Evolutionary conservation across 176 grass and related monocot species (phyloP), one percentile per base, ranked within the genome.

Genomic region (Hordeum marinum): DNA sequence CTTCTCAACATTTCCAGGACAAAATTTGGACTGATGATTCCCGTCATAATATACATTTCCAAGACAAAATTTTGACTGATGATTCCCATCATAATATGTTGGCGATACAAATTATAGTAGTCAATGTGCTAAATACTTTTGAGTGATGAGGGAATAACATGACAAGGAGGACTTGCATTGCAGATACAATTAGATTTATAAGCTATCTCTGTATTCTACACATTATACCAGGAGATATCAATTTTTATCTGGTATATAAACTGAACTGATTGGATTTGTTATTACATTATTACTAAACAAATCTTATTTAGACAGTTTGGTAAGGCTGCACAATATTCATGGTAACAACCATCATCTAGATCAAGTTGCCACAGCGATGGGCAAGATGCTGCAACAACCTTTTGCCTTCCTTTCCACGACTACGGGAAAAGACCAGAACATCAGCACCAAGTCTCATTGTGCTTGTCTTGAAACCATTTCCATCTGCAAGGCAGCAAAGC

Each of bases 401-500:
- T 88, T 84, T 92, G 40, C 90, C 90, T 35, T 81, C 68, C 83
- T 92, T 94, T 66, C 78, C 88, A 76, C 21, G 42, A 87, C 90
- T 92, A 84, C 96, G 86, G 37, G 96, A 99, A 60, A 99, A 96
- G 21, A 99, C 96, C 68, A 99, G 94, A 42, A 89, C 96, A 87
- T 95, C 96, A 75, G 96, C 96, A 36, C 96, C 96, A 83, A 98
- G 89, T 91, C 96, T 93, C 96, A 98, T 95, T 76, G 93, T 98
- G 80, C 96, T 98, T 23, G 96, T 98, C 83, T 98, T 98, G 65
- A 98, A 98, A 89, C 96, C 96, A 94, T 98, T 98, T 73, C 96
- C 96, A 89, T 98, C 96, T 98, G 73, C 15, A 72, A 60, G 15
- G 73, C 23, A 72, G 55, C 35, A 85, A 83, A 85, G 72, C 76